phyloP scores from a whole-genome alignment of 305 asterid species.

The Fraxinus greggii region DNA sequence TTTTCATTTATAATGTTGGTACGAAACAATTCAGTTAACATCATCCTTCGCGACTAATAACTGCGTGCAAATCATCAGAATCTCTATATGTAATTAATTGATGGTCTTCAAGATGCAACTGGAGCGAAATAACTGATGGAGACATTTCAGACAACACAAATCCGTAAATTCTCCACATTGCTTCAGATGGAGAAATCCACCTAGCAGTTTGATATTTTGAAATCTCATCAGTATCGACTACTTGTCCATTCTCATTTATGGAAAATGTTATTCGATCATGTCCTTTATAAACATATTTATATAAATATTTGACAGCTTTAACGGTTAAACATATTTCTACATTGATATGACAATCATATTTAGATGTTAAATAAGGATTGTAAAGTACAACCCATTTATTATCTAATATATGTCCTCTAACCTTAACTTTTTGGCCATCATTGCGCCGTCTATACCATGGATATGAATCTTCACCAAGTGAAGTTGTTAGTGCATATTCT shows the following conservation, averaged over 20 bases:
- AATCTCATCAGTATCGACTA: background rate
- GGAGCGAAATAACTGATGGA: background rate
- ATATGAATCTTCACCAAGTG: too few relatives aligned
- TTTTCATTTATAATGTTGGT: background rate
- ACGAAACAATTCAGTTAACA: background rate
- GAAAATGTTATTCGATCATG: background rate
- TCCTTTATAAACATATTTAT: background rate
- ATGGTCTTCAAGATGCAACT: background rate
- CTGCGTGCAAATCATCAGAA: too few relatives aligned
- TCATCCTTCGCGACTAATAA: background rate
- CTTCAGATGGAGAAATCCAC: constrained; percentile 14
- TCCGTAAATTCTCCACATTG: background rate
- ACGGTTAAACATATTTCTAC: too few relatives aligned
- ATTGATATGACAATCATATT: too few relatives aligned
- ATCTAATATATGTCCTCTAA: too few relatives aligned
- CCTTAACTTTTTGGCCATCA: too few relatives aligned
- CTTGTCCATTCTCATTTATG: background rate
- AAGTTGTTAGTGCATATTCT: too few relatives aligned
- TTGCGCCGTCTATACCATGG: too few relatives aligned
- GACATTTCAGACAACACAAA: background rate
- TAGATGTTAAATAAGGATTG: too few relatives aligned
- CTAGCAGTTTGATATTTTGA: background rate
- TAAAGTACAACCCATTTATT: too few relatives aligned
- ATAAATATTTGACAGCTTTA: too few relatives aligned
- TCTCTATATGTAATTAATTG: too few relatives aligned